A percentile compares a stretch with the other conserved stretches of the same genome.
Conservation (phyloP, 441 rosid species). For the Adansonia grandidieri region DNA sequence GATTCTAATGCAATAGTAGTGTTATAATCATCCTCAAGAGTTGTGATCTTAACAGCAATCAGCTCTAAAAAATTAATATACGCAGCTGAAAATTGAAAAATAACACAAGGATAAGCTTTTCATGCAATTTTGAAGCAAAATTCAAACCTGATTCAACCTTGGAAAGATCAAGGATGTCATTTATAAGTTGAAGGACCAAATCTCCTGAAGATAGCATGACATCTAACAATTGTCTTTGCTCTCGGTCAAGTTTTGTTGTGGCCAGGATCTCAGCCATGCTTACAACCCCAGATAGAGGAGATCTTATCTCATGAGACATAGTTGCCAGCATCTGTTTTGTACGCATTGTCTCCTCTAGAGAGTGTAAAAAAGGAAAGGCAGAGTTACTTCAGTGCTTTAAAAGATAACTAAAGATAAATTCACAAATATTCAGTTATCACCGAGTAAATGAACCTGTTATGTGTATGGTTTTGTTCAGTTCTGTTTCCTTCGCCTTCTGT, state of each 20-base stretch:
- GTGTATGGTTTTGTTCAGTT: slow-evolving; percentile 89
- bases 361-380: background rate
- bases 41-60: background rate
- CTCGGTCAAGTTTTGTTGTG: slow-evolving; percentile 68
- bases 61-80: background rate
- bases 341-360: slow-evolving; percentile 96
- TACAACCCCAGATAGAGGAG: slow-evolving; percentile 89
- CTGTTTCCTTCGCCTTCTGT: slow-evolving; percentile 94
- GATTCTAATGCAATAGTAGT: background rate
- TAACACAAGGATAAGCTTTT: background rate
- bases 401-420: slow-evolving; percentile 20
- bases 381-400: slow-evolving; percentile 8
- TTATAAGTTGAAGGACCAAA: slow-evolving; percentile 88
- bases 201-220: slow-evolving; percentile 99
- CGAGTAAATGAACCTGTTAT: slow-evolving; percentile 69
- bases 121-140: background rate
- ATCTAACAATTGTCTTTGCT: slow-evolving; percentile 74
- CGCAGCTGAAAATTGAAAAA: slow-evolving; percentile 1
- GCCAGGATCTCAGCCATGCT: slow-evolving; percentile 97
- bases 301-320: slow-evolving; percentile 98
- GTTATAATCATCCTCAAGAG: background rate
- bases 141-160: slow-evolving; percentile 88
- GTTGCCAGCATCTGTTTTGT: slow-evolving; percentile 97
- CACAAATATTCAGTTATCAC: slow-evolving; percentile 18
- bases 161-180: slow-evolving; percentile 96